Conservation (phyloP, 441 rosid genomes). For the Euphorbia schlechtendalii region DNA sequence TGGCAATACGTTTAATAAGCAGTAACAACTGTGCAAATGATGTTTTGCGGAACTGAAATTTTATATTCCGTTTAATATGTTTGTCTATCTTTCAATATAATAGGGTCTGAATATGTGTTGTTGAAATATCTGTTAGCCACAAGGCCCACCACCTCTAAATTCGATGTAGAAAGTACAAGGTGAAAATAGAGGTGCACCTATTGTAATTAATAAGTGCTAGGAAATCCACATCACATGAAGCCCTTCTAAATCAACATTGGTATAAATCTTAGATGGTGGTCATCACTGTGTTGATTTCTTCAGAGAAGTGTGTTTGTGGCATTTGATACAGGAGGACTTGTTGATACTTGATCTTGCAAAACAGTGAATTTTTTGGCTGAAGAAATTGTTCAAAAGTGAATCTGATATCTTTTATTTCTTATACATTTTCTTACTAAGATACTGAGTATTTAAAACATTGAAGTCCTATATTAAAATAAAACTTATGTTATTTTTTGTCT, state of each 20-base stretch:
- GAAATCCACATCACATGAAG: not conserved
- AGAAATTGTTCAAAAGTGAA: not conserved
- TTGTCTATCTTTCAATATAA: not conserved
- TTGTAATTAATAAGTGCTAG: not conserved
- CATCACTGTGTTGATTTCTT: not conserved
- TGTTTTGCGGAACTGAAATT: not conserved
- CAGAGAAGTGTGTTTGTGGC: not conserved
- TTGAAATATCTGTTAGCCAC: not conserved
- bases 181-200: not conserved
- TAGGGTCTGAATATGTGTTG: not conserved
- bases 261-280: not conserved
- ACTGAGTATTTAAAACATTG: not conserved
- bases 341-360: slow-evolving; percentile 10
- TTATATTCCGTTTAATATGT: not conserved
- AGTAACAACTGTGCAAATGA: not conserved
- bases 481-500: not conserved
- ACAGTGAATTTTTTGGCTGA: not conserved
- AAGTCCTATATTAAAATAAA: too few relatives aligned
- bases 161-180: not conserved
- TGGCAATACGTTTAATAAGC: not conserved
- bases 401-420: not conserved
- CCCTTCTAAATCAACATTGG: not conserved
- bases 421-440: not conserved
- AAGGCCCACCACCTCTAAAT: not conserved
- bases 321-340: not conserved